A percentile compares a stretch with the other conserved stretches of the same genome.
Evolutionary conservation across 2,329 filamentous ascomycete genomes (phyloP).

Genomic region (Colletotrichum noveboracense): DNA sequence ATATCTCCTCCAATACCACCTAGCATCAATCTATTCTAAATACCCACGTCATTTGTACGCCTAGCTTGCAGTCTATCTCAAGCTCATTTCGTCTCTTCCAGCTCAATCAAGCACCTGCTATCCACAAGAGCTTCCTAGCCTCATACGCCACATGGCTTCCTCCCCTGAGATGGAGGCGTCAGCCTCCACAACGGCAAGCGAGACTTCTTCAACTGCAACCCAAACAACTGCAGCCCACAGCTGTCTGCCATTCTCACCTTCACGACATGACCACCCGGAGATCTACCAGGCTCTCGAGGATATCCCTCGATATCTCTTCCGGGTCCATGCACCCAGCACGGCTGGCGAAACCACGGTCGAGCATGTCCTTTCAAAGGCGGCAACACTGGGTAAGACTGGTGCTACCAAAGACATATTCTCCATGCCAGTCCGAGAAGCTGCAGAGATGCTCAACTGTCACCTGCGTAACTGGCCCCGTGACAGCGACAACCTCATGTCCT

Average conservation of each 20-base stretch:
- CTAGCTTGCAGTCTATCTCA: neutral
- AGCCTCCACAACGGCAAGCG: neutral
- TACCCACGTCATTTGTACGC: rapidly evolving
- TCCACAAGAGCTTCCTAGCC: neutral
- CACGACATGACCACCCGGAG: neutral
- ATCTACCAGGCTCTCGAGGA: neutral
- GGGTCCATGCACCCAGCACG: neutral
- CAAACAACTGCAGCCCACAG: neutral
- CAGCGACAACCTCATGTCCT: neutral
- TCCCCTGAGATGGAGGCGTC: neutral
- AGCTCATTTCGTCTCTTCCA: neutral
- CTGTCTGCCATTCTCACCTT: neutral
- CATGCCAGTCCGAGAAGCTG: neutral
- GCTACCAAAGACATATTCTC: neutral
- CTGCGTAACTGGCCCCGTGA: neutral
- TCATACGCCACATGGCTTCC: neutral
- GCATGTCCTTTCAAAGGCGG: neutral
- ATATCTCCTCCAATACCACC: neutral
- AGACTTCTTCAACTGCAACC: neutral
- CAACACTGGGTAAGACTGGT: neutral
- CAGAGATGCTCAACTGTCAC: neutral
- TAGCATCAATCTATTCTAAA: neutral
- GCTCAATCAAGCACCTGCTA: neutral
- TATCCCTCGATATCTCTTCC: neutral
- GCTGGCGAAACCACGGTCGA: neutral